A percentile compares a stretch with the other conserved stretches of the same genome.
phyloP scores from a whole-genome alignment of 768 basidiomycete species.

The Paxillus involutus region DNA sequence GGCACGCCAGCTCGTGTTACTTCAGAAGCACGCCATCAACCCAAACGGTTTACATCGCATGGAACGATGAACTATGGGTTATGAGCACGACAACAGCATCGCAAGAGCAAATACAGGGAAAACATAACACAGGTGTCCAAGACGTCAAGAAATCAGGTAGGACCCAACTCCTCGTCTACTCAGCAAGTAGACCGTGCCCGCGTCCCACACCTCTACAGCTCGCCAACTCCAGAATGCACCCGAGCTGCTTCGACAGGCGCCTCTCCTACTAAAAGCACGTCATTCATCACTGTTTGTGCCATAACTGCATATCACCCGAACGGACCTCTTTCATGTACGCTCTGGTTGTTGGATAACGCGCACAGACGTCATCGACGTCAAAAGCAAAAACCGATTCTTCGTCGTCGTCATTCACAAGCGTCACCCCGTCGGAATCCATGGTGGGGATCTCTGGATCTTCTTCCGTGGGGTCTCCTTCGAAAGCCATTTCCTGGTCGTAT shows the following conservation, averaged over 20 bases:
- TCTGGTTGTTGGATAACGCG: constrained; percentile 16
- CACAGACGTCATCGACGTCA: constrained; percentile 19
- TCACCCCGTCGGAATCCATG: constrained; percentile 25
- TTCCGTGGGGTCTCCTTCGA: neutral
- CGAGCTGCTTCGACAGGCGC: constrained; percentile 1
- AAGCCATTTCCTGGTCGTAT: neutral
- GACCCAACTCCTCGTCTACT: no score
- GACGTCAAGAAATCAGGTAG: no score
- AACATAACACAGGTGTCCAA: no score
- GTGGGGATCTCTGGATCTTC: constrained; percentile 1
- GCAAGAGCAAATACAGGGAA: no score
- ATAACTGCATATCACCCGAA: neutral
- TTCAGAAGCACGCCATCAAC: no score
- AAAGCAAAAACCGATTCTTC: constrained; percentile 4
- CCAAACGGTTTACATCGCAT: no score
- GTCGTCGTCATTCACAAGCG: constrained; percentile 28
- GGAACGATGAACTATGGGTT: no score
- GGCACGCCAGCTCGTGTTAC: no score
- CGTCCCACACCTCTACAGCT: constrained; percentile 19
- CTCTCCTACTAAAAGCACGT: constrained; percentile 29
- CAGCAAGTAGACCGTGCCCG: no score
- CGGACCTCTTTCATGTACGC: constrained; percentile 26
- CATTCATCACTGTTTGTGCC: neutral
- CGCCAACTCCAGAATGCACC: constrained; percentile 18
- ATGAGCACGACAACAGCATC: no score